Evolutionary conservation across 31 red algal species (phyloP).

Genomic region (Endocladia muricata): DNA sequence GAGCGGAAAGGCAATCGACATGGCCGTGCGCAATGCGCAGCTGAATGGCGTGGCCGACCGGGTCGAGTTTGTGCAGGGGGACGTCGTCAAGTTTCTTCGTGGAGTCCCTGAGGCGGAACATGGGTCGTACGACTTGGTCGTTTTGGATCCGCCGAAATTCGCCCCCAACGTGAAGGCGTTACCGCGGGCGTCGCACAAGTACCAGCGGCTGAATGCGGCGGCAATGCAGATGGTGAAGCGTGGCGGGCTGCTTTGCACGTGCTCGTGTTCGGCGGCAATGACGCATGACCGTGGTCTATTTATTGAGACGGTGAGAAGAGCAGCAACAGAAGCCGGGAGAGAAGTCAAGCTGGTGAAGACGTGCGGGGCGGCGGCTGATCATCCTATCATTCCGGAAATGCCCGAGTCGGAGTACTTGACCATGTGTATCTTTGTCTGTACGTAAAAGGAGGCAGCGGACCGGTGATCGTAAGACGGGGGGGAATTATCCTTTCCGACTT

Average conservation of each 20-base stretch:
- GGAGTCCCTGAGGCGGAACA: not conserved
- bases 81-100: conserved; percentile 39
- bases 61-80: conserved; percentile 37
- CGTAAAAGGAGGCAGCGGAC: not conserved
- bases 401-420: conserved; percentile 53
- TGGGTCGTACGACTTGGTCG: conserved; percentile 43
- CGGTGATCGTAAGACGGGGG: not conserved
- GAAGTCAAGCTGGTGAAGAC: conserved; percentile 49
- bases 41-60: conserved; percentile 15
- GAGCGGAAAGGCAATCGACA: conserved; percentile 24
- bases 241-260: conserved; percentile 55
- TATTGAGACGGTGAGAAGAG: conserved; percentile 36
- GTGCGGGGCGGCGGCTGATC: conserved; percentile 12
- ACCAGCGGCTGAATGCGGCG: conserved; percentile 41
- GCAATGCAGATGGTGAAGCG: conserved; percentile 35
- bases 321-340: conserved; percentile 18
- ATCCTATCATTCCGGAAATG: conserved; percentile 19
- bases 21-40: conserved; percentile 38
- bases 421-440: conserved; percentile 48
- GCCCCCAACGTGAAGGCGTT: conserved; percentile 52
- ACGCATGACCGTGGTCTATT: conserved; percentile 24
- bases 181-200: conserved; percentile 35
- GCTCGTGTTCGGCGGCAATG: conserved; percentile 71
- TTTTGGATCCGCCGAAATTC: conserved; percentile 78
- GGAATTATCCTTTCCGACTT: not conserved